Percentiles rank a stretch among this genome's conserved stretches.
phyloP scores from a whole-genome alignment of 208 protist genomes.

The Angomonas desouzai region DNA sequence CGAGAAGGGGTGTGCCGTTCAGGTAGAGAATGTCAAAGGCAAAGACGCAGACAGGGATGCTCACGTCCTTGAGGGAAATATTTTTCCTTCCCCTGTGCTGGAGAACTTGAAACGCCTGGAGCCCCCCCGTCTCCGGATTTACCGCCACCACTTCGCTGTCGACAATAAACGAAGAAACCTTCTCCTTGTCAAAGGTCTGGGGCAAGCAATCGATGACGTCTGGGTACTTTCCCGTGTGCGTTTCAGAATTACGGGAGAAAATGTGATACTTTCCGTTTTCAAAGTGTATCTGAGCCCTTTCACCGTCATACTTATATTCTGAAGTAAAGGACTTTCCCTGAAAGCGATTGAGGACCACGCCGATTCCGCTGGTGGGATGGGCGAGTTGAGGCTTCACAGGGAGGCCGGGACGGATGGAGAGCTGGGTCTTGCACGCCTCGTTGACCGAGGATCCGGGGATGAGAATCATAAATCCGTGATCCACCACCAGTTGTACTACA shows the following conservation, averaged over 20 bases:
- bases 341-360: slow-evolving; percentile 79
- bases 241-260: slow-evolving; percentile 98
- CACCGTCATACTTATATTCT: slow-evolving; percentile 99
- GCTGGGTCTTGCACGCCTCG: slow-evolving; percentile 26
- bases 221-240: slow-evolving; percentile 98
- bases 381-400: slow-evolving; percentile 99
- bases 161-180: slow-evolving; percentile 96
- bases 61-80: slow-evolving; percentile 89
- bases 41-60: slow-evolving; percentile 97
- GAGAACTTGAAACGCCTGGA: slow-evolving; percentile 96
- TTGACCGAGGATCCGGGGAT: slow-evolving; percentile 45
- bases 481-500: slow-evolving; percentile 60
- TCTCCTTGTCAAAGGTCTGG: slow-evolving; percentile 32
- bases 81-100: slow-evolving; percentile 90
- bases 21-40: slow-evolving; percentile 99
- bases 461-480: slow-evolving; percentile 74
- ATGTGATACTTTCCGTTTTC: slow-evolving; percentile 84
- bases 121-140: slow-evolving; percentile 80
- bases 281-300: slow-evolving; percentile 96
- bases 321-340: slow-evolving; percentile 93
- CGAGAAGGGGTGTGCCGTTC: slow-evolving; percentile 92
- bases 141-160: slow-evolving; percentile 98
- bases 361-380: slow-evolving; percentile 95
- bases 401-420: slow-evolving; percentile 88
- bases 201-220: slow-evolving; percentile 93